Evolutionary conservation across 257 asterid genomes (phyloP), one percentile per base, ranked within the genome.

Genomic region (Solanum tacnaense): DNA sequence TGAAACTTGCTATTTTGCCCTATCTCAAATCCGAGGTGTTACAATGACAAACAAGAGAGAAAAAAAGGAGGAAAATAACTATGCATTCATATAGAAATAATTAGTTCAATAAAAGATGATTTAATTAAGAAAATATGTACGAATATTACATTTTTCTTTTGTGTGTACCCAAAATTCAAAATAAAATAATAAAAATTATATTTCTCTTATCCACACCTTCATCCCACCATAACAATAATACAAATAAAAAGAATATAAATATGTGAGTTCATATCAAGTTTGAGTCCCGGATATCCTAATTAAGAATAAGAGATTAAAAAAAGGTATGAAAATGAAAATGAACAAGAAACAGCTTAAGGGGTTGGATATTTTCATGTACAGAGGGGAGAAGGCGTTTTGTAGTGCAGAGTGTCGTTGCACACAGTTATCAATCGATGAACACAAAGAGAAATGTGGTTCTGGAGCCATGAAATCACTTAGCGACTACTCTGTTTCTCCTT

Each of bases 351-450:
- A n/a, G n/a, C n/a, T n/a, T n/a, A n/a, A n/a, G n/a, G n/a, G n/a
- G n/a, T n/a, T n/a, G n/a, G n/a, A n/a, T n/a, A n/a, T n/a, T n/a
- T n/a, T n/a, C n/a, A n/a, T n/a, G n/a, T n/a, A n/a, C 94, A 92
- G 96, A 87, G 94, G 96, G 82, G 96, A 93, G 65, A 92, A 91
- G 84, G 94, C 96, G n/a, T 93, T 93, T 87, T 93, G 96, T 81
- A 92, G 94, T 41, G 89, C 87, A 49, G 96, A 93, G 86, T 93
- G 96, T 74, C 96, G 94, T 25, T 82, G 52, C 91, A 87, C 89
- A 81, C 94, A 93, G 31, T 92, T 92, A 65, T 87, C 92, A 8
- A 88, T 91, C 0, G 96, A 93, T 32, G 96, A 93, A 87, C 89
- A 84, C 89, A 89, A 85, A 73, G 94, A 91, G 90, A 92, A 87